phyloP scores from a whole-genome alignment of 805 yeast species.

The Cyberlindnera galapagoensis region DNA sequence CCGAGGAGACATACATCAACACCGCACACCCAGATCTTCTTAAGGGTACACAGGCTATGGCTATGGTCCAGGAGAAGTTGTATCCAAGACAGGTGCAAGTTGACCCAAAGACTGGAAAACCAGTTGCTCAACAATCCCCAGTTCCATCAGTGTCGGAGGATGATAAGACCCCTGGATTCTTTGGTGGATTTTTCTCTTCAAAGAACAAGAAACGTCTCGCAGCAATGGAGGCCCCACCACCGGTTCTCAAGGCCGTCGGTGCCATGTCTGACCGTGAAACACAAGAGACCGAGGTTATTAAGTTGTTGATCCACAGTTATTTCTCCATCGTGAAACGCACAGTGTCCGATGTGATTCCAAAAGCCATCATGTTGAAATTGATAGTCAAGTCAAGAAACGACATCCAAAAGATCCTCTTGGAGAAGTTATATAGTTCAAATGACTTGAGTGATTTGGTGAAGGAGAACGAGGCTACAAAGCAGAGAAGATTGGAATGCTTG shows the following conservation, averaged over 20 bases:
- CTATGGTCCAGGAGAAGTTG: slow-evolving; percentile 79
- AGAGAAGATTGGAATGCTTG: slow-evolving; percentile 89
- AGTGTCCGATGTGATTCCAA: slow-evolving; percentile 89
- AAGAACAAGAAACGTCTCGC: slow-evolving; percentile 92
- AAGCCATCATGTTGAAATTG: slow-evolving; percentile 89
- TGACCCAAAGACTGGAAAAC: slow-evolving; percentile 88
- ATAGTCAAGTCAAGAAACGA: slow-evolving; percentile 79
- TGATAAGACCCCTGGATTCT: slow-evolving; percentile 67
- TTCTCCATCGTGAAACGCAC: slow-evolving; percentile 91
- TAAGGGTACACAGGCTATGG: slow-evolving; percentile 93
- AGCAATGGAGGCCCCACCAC: slow-evolving; percentile 96
- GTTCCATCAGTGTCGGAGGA: slow-evolving; percentile 28
- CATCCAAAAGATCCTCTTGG: slow-evolving; percentile 84
- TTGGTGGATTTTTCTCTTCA: slow-evolving; percentile 90
- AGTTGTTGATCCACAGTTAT: slow-evolving; percentile 83
- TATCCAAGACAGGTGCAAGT: slow-evolving; percentile 67
- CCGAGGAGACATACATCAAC: slow-evolving; percentile 92
- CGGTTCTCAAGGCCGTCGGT: slow-evolving; percentile 89
- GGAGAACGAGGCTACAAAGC: slow-evolving; percentile 88
- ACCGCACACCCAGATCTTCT: slow-evolving; percentile 97
- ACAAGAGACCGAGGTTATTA: slow-evolving; percentile 95
- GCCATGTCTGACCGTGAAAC: slow-evolving; percentile 89
- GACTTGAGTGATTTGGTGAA: slow-evolving; percentile 74
- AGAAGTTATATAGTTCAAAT: slow-evolving; percentile 72
- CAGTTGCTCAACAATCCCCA: slow-evolving; percentile 36